Percentiles rank a stretch among this genome's conserved stretches.
These are phyloP conservation scores for Aechmea fasciata DNA, from an alignment of 176 grass and related monocot genomes.

Conservation along the genomic window DNA sequence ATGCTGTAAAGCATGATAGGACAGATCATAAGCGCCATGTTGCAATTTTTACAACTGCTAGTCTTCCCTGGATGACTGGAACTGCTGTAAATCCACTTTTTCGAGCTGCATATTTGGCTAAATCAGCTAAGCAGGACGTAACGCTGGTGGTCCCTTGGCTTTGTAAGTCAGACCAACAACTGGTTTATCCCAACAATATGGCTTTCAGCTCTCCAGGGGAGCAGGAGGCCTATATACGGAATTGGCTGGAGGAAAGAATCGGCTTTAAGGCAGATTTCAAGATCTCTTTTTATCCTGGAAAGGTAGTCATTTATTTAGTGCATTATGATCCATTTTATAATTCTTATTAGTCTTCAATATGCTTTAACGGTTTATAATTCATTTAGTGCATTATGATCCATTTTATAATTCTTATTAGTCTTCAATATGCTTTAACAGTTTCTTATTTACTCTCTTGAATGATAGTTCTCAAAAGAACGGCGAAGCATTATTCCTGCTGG, in stretches of 20 bases:
- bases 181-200: slow-evolving; percentile 85
- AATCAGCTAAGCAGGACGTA: slow-evolving; percentile 60
- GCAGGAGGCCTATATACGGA: slow-evolving; percentile 73
- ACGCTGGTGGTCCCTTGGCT: slow-evolving; percentile 93
- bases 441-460: neutral
- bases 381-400: neutral
- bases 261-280: slow-evolving; percentile 83
- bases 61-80: slow-evolving; percentile 99
- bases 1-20: slow-evolving; percentile 26
- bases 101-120: slow-evolving; percentile 88
- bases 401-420: neutral
- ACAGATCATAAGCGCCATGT: slow-evolving; percentile 47
- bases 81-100: slow-evolving; percentile 95
- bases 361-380: neutral
- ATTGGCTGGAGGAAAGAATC: slow-evolving; percentile 88
- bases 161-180: slow-evolving; percentile 79
- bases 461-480: slow-evolving; percentile 83
- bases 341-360: neutral
- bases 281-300: slow-evolving; percentile 95
- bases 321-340: neutral
- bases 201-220: slow-evolving; percentile 75
- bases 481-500: slow-evolving; percentile 93
- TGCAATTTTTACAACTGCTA: slow-evolving; percentile 91
- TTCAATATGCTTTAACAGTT: neutral
- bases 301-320: slow-evolving; percentile 33